Evolutionary conservation across 2,329 filamentous ascomycete genomes (phyloP).

Genomic region (Lachnellula hyalina): DNA sequence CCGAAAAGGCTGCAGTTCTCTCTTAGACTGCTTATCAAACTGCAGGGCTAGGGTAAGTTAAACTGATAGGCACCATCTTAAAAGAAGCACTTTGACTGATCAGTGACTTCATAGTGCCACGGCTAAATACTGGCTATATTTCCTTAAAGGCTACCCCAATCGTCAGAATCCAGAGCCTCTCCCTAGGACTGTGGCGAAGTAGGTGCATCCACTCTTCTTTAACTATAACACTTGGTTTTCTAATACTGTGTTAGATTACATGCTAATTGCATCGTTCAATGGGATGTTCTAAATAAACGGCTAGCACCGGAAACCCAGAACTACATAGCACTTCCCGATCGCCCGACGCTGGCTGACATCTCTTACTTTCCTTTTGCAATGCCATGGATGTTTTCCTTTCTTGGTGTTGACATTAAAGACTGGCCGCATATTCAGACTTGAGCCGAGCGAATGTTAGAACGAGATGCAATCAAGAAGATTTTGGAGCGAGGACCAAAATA

Average conservation of each 20-base stretch:
- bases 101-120: constrained; percentile 21
- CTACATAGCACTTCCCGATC: constrained; percentile 33
- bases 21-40: constrained; percentile 35
- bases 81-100: not conserved
- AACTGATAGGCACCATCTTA: not conserved
- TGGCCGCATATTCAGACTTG: constrained; percentile 31
- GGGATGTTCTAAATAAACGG: constrained; percentile 28
- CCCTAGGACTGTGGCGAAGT: constrained; percentile 8
- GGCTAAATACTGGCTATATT: constrained; percentile 36
- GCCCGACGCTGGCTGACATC: constrained; percentile 34
- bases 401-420: constrained; percentile 30
- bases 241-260: constrained; percentile 19
- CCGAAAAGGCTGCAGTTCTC: constrained; percentile 28
- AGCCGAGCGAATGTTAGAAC: constrained; percentile 24
- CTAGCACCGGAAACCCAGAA: constrained; percentile 24
- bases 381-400: constrained; percentile 34
- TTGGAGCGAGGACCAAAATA: constrained; percentile 19
- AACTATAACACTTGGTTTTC: not conserved
- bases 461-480: constrained; percentile 22
- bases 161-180: constrained; percentile 23
- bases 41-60: constrained; percentile 31
- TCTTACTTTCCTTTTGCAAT: constrained; percentile 35
- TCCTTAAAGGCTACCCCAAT: constrained; percentile 27
- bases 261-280: constrained; percentile 25
- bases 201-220: not conserved